Evolutionary conservation across 164 flowering plant genomes (phyloP).

Genomic region (Euptelea pleiosperma): DNA sequence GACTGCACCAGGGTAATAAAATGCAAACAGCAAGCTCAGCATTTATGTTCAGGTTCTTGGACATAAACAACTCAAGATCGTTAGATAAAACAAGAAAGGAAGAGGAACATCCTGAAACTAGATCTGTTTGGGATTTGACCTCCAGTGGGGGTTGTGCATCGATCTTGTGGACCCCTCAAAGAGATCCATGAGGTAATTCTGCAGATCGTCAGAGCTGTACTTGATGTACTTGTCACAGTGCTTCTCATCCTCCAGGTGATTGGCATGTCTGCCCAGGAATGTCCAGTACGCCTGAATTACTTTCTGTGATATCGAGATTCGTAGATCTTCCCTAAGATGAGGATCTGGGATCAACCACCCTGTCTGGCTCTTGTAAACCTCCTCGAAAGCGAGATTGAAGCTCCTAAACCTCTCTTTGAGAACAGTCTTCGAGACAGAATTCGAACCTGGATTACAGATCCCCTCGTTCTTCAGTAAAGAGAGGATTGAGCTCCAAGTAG

Average conservation of each 20-base stretch:
- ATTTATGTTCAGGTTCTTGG: conserved; percentile 1
- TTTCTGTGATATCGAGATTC: conserved; percentile 58
- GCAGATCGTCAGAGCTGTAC: conserved; percentile 49
- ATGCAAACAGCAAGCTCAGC: conserved; percentile 5
- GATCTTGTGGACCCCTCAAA: conserved; percentile 44
- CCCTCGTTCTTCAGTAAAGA: conserved; percentile 40
- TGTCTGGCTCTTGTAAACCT: conserved; percentile 70
- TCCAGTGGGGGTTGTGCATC: conserved; percentile 11
- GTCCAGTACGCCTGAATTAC: conserved; percentile 68
- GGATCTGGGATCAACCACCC: conserved; percentile 58
- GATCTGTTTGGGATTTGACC: conserved; percentile 1
- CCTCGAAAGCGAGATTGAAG: conserved; percentile 69
- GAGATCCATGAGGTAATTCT: conserved; percentile 39
- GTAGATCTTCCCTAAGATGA: conserved; percentile 69
- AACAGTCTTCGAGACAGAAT: conserved; percentile 19
- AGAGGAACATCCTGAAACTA: not conserved
- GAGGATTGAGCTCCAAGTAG: conserved; percentile 52
- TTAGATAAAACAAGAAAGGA: not conserved
- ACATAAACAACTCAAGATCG: conserved; percentile 6
- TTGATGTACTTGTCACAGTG: conserved; percentile 54
- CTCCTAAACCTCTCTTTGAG: conserved; percentile 53
- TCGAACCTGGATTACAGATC: conserved; percentile 11
- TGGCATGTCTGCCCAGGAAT: conserved; percentile 50
- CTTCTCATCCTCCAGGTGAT: conserved; percentile 23
- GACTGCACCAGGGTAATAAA: too few relatives aligned